These are phyloP conservation scores for Trichoderma harzianum DNA, from an alignment of 2,329 filamentous ascomycete species.

Conservation along the genomic window DNA sequence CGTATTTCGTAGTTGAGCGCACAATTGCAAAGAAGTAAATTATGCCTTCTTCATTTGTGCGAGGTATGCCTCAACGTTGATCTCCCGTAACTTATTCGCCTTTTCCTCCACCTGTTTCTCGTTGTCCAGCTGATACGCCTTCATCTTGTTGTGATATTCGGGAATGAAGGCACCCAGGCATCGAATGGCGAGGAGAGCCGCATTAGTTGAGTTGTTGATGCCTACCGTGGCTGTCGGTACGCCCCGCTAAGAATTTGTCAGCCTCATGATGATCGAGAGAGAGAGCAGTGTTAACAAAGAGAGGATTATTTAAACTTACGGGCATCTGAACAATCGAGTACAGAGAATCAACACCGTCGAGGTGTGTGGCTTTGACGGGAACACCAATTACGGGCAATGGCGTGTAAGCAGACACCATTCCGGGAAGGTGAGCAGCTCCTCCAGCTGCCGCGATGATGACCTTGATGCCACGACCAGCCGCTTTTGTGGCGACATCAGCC, in stretches of 20 bases:
- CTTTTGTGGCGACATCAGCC: slow-evolving; percentile 62
- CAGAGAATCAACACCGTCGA: slow-evolving; percentile 70
- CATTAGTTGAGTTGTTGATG: slow-evolving; percentile 78
- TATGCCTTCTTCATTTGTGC: slow-evolving; percentile 34
- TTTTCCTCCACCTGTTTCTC: slow-evolving; percentile 62
- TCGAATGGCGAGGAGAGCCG: slow-evolving; percentile 66
- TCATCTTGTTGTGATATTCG: slow-evolving; percentile 55
- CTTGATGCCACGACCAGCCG: slow-evolving; percentile 62
- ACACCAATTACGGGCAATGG: slow-evolving; percentile 73
- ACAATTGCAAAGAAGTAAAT: not conserved
- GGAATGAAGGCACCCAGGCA: slow-evolving; percentile 60
- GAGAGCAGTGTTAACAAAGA: too few relatives aligned
- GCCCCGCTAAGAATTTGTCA: slow-evolving; percentile 40
- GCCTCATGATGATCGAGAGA: slow-evolving; percentile 30
- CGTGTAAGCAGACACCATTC: slow-evolving; percentile 71
- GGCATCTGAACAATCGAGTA: slow-evolving; percentile 78
- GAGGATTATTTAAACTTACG: slow-evolving; percentile 43
- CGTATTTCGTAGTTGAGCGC: not conserved
- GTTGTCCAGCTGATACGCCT: slow-evolving; percentile 60
- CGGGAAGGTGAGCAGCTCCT: slow-evolving; percentile 69
- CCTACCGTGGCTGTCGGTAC: slow-evolving; percentile 72
- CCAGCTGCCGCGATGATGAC: slow-evolving; percentile 75
- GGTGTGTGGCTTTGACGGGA: slow-evolving; percentile 68
- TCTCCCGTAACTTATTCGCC: slow-evolving; percentile 52
- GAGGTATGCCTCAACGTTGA: slow-evolving; percentile 56